Evolutionary conservation across 345 rosid species (phyloP).

Genomic region (Acer campestre): DNA sequence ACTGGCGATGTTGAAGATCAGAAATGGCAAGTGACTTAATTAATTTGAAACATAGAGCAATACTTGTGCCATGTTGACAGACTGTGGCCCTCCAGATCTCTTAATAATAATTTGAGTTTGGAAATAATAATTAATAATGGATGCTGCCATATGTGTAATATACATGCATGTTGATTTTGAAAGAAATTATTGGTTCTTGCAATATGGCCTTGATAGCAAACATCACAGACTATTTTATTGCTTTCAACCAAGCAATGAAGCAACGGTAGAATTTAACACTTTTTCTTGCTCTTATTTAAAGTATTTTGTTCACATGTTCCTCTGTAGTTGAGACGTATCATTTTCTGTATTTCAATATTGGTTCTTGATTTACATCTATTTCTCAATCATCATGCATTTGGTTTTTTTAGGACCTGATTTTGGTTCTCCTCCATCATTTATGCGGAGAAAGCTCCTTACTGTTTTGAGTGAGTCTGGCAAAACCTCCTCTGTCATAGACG

Average conservation of each 20-base stretch:
- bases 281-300: neutral
- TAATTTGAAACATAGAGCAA: neutral
- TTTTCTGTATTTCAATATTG: constrained; percentile 12
- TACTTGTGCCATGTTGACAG: neutral
- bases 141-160: neutral
- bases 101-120: neutral
- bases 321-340: neutral
- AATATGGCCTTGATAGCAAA: neutral
- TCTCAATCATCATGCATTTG: constrained; percentile 18
- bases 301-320: neutral
- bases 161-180: neutral
- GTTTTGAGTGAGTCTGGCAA: constrained; percentile 71
- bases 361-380: constrained; percentile 4
- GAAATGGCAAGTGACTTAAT: constrained; percentile 55
- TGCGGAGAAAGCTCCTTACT: constrained; percentile 65
- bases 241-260: neutral
- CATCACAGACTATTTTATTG: neutral
- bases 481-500: constrained; percentile 75
- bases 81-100: neutral
- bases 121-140: neutral
- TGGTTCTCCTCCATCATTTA: constrained; percentile 72
- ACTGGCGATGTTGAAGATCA: constrained; percentile 79
- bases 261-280: neutral
- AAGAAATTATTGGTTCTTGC: neutral
- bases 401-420: constrained; percentile 78